Evolutionary conservation across 345 rosid species (phyloP).

Genomic region (Citrus hindsii): DNA sequence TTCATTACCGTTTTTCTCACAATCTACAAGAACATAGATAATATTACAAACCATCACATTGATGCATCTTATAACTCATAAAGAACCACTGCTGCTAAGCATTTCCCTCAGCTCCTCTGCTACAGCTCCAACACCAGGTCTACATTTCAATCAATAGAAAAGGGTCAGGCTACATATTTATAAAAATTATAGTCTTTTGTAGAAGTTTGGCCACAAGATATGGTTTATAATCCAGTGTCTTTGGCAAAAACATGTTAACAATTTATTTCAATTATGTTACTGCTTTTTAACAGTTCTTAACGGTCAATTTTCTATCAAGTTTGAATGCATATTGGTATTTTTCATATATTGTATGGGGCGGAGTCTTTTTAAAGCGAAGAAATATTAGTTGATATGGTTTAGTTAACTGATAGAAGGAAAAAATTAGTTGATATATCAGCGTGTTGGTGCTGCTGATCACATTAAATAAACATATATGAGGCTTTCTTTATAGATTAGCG

Average conservation of each 20-base stretch:
- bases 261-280: background rate
- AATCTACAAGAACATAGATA: constrained; percentile 31
- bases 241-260: background rate
- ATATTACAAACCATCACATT: constrained; percentile 22
- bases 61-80: constrained; percentile 19
- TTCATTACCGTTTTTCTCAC: constrained; percentile 25
- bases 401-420: background rate
- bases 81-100: constrained; percentile 6
- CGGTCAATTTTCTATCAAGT: background rate
- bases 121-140: constrained; percentile 95
- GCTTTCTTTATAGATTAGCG: background rate
- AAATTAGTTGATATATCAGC: background rate
- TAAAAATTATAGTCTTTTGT: background rate
- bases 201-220: background rate
- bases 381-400: background rate
- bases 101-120: constrained; percentile 17
- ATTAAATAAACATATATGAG: background rate
- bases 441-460: background rate
- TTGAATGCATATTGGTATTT: background rate
- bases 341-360: background rate
- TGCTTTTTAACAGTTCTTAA: background rate
- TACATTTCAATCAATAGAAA: constrained; percentile 31
- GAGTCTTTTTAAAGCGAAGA: background rate
- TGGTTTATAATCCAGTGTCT: background rate
- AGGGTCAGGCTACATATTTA: constrained; percentile 19